A percentile compares a stretch with the other conserved stretches of the same genome.
Conservation (phyloP, 768 basidiomycete genomes). For the Cantharellus anzutake region DNA sequence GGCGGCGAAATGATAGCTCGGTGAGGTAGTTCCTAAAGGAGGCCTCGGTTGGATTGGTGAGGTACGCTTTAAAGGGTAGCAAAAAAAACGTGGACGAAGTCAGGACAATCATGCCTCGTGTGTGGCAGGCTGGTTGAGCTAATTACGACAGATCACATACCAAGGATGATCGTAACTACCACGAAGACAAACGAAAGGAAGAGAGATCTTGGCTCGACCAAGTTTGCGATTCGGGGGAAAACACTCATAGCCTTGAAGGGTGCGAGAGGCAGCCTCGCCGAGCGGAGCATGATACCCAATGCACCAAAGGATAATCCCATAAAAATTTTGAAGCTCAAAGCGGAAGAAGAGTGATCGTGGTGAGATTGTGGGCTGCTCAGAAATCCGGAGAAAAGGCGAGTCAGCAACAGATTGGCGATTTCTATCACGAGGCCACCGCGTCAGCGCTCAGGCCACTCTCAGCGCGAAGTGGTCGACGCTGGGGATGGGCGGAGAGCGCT, state of each 20-base stretch:
- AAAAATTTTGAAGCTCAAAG: background rate
- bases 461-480: background rate
- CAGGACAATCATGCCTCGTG: background rate
- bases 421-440: too few species aligned
- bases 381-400: background rate
- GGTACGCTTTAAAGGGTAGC: conserved; percentile 42
- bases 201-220: conserved; percentile 24
- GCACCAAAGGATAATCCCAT: conserved; percentile 2
- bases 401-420: background rate
- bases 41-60: conserved; percentile 85
- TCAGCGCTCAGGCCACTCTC: background rate
- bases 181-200: conserved; percentile 49
- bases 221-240: background rate
- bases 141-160: conserved; percentile 25
- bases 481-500: too few species aligned
- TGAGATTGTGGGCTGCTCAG: background rate
- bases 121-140: background rate
- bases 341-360: background rate
- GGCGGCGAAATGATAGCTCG: conserved; percentile 91
- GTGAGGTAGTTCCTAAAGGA: conserved; percentile 91
- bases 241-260: background rate
- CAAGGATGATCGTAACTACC: conserved; percentile 51
- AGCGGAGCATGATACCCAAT: background rate
- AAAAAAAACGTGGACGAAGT: conserved; percentile 4
- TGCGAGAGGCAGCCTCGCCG: background rate